Conservation (phyloP, 495 filamentous ascomycete species). For the Penicillium bialowiezense region DNA sequence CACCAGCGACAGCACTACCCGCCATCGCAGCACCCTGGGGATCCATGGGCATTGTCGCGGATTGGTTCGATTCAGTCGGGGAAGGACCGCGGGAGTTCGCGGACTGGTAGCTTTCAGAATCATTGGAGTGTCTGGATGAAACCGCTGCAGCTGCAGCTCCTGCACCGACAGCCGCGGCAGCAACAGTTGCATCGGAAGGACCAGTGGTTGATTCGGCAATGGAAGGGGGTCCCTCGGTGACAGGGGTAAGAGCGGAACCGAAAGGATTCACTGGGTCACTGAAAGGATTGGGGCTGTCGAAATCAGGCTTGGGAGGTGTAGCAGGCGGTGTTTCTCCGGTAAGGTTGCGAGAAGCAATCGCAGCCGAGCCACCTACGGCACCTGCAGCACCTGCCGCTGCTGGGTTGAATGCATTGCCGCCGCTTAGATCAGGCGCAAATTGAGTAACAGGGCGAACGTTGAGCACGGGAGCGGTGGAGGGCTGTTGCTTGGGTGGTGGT, state of each 20-base stretch:
- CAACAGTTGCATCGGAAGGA: slow-evolving; percentile 23
- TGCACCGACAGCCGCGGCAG: slow-evolving; percentile 38
- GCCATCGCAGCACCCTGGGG: slow-evolving; percentile 15
- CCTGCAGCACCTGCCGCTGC: slow-evolving; percentile 38
- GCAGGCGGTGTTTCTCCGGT: slow-evolving; percentile 37
- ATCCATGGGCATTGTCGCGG: slow-evolving; percentile 14
- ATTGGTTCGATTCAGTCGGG: slow-evolving; percentile 2
- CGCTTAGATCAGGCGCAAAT: slow-evolving; percentile 69
- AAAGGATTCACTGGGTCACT: slow-evolving; percentile 54
- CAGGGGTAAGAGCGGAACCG: slow-evolving; percentile 23
- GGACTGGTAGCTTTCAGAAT: slow-evolving; percentile 20
- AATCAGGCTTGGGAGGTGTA: slow-evolving; percentile 39
- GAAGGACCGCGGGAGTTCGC: slow-evolving; percentile 18
- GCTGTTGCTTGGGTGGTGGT: slow-evolving; percentile 28
- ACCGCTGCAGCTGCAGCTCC: slow-evolving; percentile 34
- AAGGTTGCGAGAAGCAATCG: slow-evolving; percentile 32
- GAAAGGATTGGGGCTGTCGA: slow-evolving; percentile 43
- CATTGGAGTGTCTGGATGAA: slow-evolving; percentile 35
- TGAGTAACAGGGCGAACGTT: slow-evolving; percentile 86
- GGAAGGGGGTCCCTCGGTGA: slow-evolving; percentile 15
- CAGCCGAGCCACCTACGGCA: slow-evolving; percentile 29
- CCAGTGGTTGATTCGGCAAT: slow-evolving; percentile 22
- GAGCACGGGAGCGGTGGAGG: slow-evolving; percentile 71
- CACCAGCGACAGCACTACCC: slow-evolving; percentile 30
- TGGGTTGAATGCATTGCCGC: slow-evolving; percentile 29